Evolutionary conservation across 345 rosid genomes (phyloP).

Genomic region (Luvunga scandens): DNA sequence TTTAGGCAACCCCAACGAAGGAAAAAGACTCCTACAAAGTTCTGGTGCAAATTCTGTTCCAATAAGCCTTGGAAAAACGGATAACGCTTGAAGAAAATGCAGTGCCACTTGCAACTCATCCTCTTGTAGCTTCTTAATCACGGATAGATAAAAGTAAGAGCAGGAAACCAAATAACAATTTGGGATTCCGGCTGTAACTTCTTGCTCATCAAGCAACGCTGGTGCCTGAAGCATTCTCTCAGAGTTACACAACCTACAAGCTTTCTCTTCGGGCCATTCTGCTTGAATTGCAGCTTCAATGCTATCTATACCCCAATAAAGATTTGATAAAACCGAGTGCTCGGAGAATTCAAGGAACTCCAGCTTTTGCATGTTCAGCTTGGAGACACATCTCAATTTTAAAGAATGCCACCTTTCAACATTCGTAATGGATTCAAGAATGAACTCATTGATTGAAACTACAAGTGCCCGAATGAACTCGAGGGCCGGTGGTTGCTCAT

Average conservation of each 20-base stretch:
- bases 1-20: slow-evolving; percentile 10
- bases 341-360: slow-evolving; percentile 59
- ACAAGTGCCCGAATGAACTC: slow-evolving; percentile 42
- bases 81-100: slow-evolving; percentile 65
- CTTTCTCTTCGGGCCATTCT: slow-evolving; percentile 33
- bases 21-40: slow-evolving; percentile 49
- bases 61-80: slow-evolving; percentile 53
- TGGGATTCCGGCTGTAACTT: slow-evolving; percentile 57
- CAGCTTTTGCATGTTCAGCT: slow-evolving; percentile 37
- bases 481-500: slow-evolving; percentile 37
- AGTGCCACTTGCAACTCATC: slow-evolving; percentile 70
- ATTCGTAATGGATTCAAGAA: slow-evolving; percentile 31
- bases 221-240: slow-evolving; percentile 89
- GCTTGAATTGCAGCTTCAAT: slow-evolving; percentile 56
- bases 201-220: slow-evolving; percentile 78
- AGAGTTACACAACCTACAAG: slow-evolving; percentile 36
- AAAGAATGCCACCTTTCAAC: slow-evolving; percentile 34
- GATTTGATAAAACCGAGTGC: slow-evolving; percentile 62
- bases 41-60: slow-evolving; percentile 44
- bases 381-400: slow-evolving; percentile 42
- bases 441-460: slow-evolving; percentile 38
- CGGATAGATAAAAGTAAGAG: slow-evolving; percentile 56
- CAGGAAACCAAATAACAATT: slow-evolving; percentile 42
- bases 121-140: slow-evolving; percentile 52
- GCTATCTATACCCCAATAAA: slow-evolving; percentile 70